phyloP scores from a whole-genome alignment of 805 yeast genomes.

The Torulaspora delbrueckii region DNA sequence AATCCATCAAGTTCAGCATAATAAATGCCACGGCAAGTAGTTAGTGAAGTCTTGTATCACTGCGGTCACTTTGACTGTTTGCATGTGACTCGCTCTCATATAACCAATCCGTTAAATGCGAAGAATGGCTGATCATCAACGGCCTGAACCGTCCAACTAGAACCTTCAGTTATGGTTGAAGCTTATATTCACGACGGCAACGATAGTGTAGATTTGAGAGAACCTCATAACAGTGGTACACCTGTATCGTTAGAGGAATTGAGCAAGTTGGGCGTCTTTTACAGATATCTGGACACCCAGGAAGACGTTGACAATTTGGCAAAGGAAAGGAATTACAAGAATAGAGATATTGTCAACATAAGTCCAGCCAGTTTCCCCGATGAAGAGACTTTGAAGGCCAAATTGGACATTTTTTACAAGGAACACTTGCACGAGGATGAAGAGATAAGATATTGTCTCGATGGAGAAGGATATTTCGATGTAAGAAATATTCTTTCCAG shows the following conservation, averaged over 20 bases:
- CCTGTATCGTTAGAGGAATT: constrained; percentile 49
- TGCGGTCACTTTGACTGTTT: not conserved
- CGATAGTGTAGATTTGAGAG: constrained; percentile 54
- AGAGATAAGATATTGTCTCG: constrained; percentile 84
- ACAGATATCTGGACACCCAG: constrained; percentile 46
- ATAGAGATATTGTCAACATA: constrained; percentile 67
- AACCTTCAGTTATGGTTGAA: constrained; percentile 35
- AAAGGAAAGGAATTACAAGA: constrained; percentile 63
- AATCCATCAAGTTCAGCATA: too few species aligned
- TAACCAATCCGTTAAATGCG: not conserved
- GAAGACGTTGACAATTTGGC: constrained; percentile 65
- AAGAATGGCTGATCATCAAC: not conserved
- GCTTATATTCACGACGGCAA: constrained; percentile 64
- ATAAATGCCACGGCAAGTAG: too few species aligned
- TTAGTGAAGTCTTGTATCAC: too few species aligned
- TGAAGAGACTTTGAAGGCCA: constrained; percentile 53
- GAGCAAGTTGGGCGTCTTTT: constrained; percentile 61
- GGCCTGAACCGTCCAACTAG: not conserved
- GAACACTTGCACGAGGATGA: constrained; percentile 97
- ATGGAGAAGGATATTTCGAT: constrained; percentile 90
- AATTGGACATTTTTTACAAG: constrained; percentile 63
- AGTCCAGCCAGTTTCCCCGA: constrained; percentile 58
- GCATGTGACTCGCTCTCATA: not conserved
- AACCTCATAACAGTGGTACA: constrained; percentile 67
- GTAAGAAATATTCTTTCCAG: constrained; percentile 55